Percentiles rank a stretch among this genome's conserved stretches.
These are phyloP conservation scores for Nothopassalora personata DNA, from an alignment of 2,329 filamentous ascomycete species.

Conservation along the genomic window DNA sequence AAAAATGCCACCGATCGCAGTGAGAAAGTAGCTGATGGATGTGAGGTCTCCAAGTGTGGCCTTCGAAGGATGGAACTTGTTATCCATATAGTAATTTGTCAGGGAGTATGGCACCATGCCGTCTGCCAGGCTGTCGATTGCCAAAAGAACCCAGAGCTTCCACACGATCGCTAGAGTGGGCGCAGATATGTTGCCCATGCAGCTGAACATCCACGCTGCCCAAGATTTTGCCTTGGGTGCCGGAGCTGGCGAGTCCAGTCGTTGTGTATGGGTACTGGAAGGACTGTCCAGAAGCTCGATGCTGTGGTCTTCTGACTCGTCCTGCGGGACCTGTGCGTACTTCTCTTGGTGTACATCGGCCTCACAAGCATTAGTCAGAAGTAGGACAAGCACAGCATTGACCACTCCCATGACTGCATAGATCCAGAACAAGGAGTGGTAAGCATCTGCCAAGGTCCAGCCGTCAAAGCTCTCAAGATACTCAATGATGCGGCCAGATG, in stretches of 20 bases:
- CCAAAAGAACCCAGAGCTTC: conserved; percentile 62
- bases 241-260: conserved; percentile 4
- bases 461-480: conserved; percentile 41
- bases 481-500: conserved; percentile 49
- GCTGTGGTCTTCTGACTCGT: conserved; percentile 18
- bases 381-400: conserved; percentile 45
- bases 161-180: conserved; percentile 52
- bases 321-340: conserved; percentile 26
- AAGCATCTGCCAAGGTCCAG: conserved; percentile 49
- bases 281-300: conserved; percentile 18
- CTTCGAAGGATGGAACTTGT: conserved; percentile 51
- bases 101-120: conserved; percentile 55
- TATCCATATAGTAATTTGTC: conserved; percentile 54
- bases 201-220: conserved; percentile 17
- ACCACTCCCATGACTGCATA: conserved; percentile 53
- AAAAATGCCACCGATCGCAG: conserved; percentile 41
- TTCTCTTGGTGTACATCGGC: conserved; percentile 28
- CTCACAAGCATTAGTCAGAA: conserved; percentile 51
- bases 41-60: conserved; percentile 51
- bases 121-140: conserved; percentile 60
- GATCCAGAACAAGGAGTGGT: conserved; percentile 55
- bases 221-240: conserved; percentile 3
- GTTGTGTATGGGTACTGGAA: background rate
- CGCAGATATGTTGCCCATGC: conserved; percentile 52
- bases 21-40: conserved; percentile 43